Percentiles rank a stretch among this genome's conserved stretches.
These are phyloP conservation scores for Apophysomyces ossiformis DNA, from an alignment of 371 early-diverging fungal species.

Conservation along the genomic window DNA sequence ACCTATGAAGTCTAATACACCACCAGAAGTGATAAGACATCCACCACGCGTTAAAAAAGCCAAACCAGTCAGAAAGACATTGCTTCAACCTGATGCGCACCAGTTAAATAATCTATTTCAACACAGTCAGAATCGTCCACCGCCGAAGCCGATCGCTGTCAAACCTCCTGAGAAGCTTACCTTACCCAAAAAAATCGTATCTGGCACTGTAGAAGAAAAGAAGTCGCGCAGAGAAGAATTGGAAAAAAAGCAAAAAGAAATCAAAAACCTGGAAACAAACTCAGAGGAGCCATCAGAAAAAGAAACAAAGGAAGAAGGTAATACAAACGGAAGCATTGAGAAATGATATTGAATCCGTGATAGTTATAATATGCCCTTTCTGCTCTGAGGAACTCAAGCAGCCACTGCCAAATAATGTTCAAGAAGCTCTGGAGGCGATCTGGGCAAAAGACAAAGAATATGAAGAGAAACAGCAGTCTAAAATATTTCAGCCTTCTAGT, in stretches of 20 bases:
- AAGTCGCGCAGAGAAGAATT: neutral
- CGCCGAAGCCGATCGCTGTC: neutral
- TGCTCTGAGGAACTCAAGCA: neutral
- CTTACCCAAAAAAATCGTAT: neutral
- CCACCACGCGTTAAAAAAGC: neutral
- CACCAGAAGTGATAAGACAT: neutral
- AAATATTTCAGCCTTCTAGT: neutral
- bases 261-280: neutral
- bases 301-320: neutral
- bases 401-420: neutral
- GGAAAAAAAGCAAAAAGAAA: neutral
- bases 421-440: neutral
- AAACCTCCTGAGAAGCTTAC: neutral
- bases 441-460: neutral
- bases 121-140: neutral
- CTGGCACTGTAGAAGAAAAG: neutral
- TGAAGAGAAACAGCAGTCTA: neutral
- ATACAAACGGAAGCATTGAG: neutral
- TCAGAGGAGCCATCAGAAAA: neutral
- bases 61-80: neutral
- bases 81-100: neutral
- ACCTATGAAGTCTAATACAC: neutral
- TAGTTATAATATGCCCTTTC: neutral
- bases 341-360: neutral
- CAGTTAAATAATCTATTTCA: neutral